phyloP scores from a whole-genome alignment of 257 asterid species.

The Nicotiana tomentosiformis region DNA sequence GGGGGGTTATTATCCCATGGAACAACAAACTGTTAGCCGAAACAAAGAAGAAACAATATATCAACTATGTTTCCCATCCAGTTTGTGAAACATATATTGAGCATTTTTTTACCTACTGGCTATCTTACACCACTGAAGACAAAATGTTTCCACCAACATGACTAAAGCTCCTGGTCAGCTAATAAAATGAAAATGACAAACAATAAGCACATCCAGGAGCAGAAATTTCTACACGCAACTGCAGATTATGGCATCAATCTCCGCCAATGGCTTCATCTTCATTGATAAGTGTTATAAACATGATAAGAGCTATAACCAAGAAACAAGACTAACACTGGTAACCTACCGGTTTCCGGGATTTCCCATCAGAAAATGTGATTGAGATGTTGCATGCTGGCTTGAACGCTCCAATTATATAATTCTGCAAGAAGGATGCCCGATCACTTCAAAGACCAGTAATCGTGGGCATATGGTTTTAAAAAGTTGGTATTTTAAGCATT shows the following conservation, averaged over 20 bases:
- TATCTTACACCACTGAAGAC: not conserved
- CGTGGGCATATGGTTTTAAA: not conserved
- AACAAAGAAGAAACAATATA: slow-evolving; percentile 1
- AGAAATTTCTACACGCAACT: not conserved
- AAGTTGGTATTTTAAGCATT: not conserved
- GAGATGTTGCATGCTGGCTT: slow-evolving; percentile 86
- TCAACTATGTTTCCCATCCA: not conserved
- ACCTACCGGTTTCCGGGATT: slow-evolving; percentile 74
- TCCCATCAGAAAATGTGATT: slow-evolving; percentile 67
- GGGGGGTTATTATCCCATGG: not conserved
- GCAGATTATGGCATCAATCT: not conserved
- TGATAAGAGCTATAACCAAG: not conserved
- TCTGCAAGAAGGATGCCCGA: slow-evolving; percentile 31
- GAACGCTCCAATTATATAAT: slow-evolving; percentile 84
- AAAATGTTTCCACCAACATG: not conserved
- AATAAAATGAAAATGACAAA: not conserved
- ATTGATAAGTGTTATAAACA: not conserved
- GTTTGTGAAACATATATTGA: not conserved
- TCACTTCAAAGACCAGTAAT: not conserved
- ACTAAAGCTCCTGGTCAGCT: not conserved
- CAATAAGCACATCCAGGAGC: not conserved
- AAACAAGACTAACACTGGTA: not conserved
- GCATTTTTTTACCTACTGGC: not conserved
- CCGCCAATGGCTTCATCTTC: not conserved
- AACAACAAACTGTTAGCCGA: not conserved